Evolutionary conservation across 495 filamentous ascomycete species (phyloP).

Genomic region (Margaritispora aquatica): DNA sequence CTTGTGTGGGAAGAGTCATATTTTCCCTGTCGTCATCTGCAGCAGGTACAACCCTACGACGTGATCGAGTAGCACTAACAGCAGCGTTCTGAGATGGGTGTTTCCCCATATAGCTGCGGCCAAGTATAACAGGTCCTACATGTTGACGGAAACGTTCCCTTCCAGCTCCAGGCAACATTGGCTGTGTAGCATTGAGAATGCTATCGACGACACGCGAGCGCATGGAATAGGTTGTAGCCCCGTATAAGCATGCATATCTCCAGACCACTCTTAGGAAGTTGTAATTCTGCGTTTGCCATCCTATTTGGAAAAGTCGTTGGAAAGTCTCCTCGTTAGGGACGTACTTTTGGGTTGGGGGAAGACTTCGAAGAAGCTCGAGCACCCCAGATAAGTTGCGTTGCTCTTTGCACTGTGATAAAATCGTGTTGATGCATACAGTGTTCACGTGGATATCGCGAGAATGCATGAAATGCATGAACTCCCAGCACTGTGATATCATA

Average conservation of each 20-base stretch:
- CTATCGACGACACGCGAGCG: slow-evolving; percentile 2
- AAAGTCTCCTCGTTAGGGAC: slow-evolving; percentile 11
- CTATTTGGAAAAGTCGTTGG: slow-evolving; percentile 15
- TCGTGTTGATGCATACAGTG: slow-evolving; percentile 7
- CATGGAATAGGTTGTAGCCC: slow-evolving; percentile 10
- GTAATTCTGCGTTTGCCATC: slow-evolving; percentile 10
- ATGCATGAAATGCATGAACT: slow-evolving; percentile 16
- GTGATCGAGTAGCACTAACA: no score
- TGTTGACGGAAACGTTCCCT: neutral
- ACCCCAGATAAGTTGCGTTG: slow-evolving; percentile 9
- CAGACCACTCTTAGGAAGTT: slow-evolving; percentile 19
- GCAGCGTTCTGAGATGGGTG: neutral
- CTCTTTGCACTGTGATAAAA: slow-evolving; percentile 17
- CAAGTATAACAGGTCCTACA: neutral
- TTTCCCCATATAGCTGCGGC: neutral
- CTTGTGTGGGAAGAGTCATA: no score
- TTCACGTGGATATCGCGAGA: slow-evolving; percentile 7
- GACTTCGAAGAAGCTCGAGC: slow-evolving; percentile 7
- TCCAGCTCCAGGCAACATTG: neutral
- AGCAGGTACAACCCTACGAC: no score
- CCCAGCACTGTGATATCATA: slow-evolving; percentile 13
- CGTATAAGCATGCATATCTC: slow-evolving; percentile 20
- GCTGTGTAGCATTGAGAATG: neutral
- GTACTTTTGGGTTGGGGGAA: neutral
- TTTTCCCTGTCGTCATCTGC: no score